Evolutionary conservation across 2,329 filamentous ascomycete species (phyloP).

Genomic region (Ceratocystiopsis sp.): DNA sequence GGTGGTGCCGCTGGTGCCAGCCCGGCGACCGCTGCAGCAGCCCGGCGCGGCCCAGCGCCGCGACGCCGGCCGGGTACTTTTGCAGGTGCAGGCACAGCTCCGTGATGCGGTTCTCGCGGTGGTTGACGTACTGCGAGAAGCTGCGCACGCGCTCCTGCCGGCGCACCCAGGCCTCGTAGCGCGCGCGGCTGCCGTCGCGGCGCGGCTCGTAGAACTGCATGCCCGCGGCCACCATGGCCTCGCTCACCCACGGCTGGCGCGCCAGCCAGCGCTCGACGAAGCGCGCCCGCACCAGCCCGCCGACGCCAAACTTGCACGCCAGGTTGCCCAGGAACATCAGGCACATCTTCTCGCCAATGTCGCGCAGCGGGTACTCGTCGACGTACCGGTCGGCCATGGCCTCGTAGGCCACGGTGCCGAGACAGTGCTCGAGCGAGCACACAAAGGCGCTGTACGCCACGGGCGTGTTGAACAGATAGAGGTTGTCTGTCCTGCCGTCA

Average conservation of each 20-base stretch:
- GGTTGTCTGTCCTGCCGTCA: constrained; percentile 12
- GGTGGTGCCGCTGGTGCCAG: constrained; percentile 8
- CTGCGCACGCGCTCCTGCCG: constrained; percentile 30
- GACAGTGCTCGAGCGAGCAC: constrained; percentile 39
- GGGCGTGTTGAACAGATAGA: constrained; percentile 30
- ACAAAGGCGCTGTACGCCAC: constrained; percentile 40
- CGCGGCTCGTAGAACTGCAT: too few species aligned
- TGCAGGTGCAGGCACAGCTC: constrained; percentile 33
- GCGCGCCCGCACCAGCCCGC: constrained; percentile 41
- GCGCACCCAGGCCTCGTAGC: too few species aligned
- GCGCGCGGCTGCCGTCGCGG: too few species aligned
- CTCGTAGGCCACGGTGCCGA: constrained; percentile 20
- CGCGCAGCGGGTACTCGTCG: constrained; percentile 46
- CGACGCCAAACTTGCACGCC: constrained; percentile 39
- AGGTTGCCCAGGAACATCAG: constrained; percentile 41
- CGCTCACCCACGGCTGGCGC: constrained; percentile 51
- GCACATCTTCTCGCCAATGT: constrained; percentile 42
- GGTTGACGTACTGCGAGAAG: constrained; percentile 33
- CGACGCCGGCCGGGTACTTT: constrained; percentile 32
- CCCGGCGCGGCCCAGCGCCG: constrained; percentile 32
- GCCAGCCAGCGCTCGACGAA: constrained; percentile 61
- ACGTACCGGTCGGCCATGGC: constrained; percentile 36
- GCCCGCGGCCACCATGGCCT: constrained; percentile 11
- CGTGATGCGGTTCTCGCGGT: constrained; percentile 33
- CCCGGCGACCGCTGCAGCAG: constrained; percentile 17